Base-by-base conservation (phyloP, 805 yeast genomes). In the Kregervanrija pseudodelftensis region DNA sequence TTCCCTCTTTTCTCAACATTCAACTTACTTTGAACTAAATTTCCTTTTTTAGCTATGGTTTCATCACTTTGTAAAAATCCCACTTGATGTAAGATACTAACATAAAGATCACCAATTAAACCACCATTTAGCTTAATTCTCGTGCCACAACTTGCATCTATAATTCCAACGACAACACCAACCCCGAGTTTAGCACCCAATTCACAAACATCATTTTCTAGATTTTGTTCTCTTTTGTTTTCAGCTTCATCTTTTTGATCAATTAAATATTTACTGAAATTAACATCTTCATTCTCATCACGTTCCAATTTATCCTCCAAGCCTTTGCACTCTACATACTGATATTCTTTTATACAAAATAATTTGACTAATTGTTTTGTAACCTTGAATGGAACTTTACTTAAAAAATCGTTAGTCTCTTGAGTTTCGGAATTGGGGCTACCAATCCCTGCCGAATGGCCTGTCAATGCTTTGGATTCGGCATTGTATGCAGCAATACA, bases 321-420 rank as follows among this genome's bases (percentile, higher is more conserved):
- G 0, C 59, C 54, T n/a, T 63, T 39, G 1, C 59, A 33, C 37
- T 57, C 62, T 0, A 79, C 78, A 11, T 68, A 51, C 16, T 65
- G 63, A 7, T 72, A 65, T 51, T 81, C 88, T 46, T 72, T 68
- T 16, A 67, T 56, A 47, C 79, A 63, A 49, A 73, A 81, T 3
- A 72, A 54, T n/a, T 65, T 57, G 45, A 71, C 43, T 11, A 79
- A 50, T 2, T 63, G 53, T 1, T 53, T 50, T 45, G 67, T 44
- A 28, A 42, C 15, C 7, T n/a, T 13, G 15, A 14, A 33, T 5
- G 36, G 14, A n/a, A 33, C 36, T 33, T 33, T 33, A 13, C 15
- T n/a, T 33, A 33, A 14, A 14, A 33, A 4, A 11, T 33, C 36
- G 15, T 33, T 22, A 22, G 7, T 22, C 8, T 22, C 28, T 22